Base-by-base conservation (phyloP, 2,329 filamentous ascomycete species). In the Colletotrichum aenigma region DNA sequence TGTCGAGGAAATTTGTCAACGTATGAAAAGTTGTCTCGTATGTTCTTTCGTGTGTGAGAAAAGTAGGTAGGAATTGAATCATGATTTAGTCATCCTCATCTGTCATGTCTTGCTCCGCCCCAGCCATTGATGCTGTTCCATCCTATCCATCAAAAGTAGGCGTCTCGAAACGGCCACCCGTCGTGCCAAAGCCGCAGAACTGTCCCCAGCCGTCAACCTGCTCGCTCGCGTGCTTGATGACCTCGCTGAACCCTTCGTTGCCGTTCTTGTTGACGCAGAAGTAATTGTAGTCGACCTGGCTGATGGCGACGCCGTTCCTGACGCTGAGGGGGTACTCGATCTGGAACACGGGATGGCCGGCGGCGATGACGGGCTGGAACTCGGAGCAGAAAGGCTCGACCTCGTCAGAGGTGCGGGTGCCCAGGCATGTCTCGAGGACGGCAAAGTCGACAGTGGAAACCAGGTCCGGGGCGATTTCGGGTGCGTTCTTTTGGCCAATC, bases 401-500 rank as follows among this genome's bases (percentile, higher is more conserved):
- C 34, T 81, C 74, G 77, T 75, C 76, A 18, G 70, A 66, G 12
- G 64, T 65, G 24, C 77, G 74, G 21, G 71, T 70, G 30, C 70
- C 73, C 16, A 77, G 70, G 73, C 81, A 87, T 78, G 85, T 79
- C 76, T 87, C 77, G 78, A 86, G 77, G 75, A 86, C 78, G 34
- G 82, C 82, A 74, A 84, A 84, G 75, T 84, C 83, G 24, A 83
- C 79, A n/a, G 71, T 67, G 28, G 74, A 76, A 30, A 79, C 77
- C 6, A 84, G 79, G 30, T 78, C 66, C 3, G 75, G 30, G 24
- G 81, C 79, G 38, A 83, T 79, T 30, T 80, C 78, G 4, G 79
- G 78, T 9, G 82, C 81, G 66, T 84, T 84, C 78, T 84, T 84
- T 65, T 84, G 83, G n/a, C 83, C 82, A 28, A 84, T 75, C 28